Base-by-base conservation (phyloP, 1,284 basidiomycete genomes). In the Malassezia sympodialis region DNA sequence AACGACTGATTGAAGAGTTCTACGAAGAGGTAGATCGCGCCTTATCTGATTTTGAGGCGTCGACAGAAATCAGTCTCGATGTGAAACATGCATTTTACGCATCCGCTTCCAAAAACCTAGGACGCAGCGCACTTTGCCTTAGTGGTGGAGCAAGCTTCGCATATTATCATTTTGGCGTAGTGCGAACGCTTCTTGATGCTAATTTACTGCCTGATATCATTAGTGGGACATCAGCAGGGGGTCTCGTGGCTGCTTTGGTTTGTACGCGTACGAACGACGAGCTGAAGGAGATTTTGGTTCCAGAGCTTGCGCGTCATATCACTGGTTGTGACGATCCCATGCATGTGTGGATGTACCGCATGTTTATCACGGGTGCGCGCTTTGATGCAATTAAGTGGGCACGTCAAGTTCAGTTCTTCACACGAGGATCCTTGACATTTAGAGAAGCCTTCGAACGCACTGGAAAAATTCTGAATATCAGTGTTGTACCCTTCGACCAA, bases 331-430 rank as follows among this genome's bases (percentile, higher is more conserved):
- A 90, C 60, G 94, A 98, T 47, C 78, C 74, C 15, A 46, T 73
- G 47, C 53, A 57, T 10, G 61, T 69, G 7, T 96, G 90, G 91
- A 76, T 84, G 43, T 82, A 80, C 56, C 78, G 93, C n/a, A 84
- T 88, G 51, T 83, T 83, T 81, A 79, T 79, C 63, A 96, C 90
- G 0, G 94, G 94, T 10, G 93, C 94, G 8, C 80, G 93, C 40
- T 99, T 96, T 75, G 90, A 94, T 63, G 86, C 88, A 17, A 78
- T 91, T 10, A 70, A 80, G 62, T 98, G 94, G 94, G 94, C 93
- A 2, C 61, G 63, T 23, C 72, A 74, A 80, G 76, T 81, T 2
- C 79, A 83, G 42, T 98, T 89, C 78, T 96, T 96, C 76, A 96
- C 90, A 5, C 81, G 84, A 60, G 94, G 94, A 4, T 90, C 87